phyloP scores from a whole-genome alignment of 2,329 filamentous ascomycete genomes.

The Penicillium sp. region DNA sequence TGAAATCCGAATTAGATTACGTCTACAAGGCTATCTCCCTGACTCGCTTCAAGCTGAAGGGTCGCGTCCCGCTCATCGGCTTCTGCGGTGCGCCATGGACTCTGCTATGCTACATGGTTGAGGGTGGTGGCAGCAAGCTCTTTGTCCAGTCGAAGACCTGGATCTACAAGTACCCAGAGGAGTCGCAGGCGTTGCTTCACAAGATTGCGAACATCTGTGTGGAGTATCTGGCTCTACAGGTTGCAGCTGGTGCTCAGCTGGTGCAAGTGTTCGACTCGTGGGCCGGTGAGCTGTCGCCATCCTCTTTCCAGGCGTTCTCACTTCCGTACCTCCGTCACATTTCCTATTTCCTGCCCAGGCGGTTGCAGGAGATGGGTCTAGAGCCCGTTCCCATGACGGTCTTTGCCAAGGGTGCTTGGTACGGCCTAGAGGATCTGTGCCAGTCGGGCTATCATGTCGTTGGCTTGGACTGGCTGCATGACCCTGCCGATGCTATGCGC shows the following conservation, averaged over 20 bases:
- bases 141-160: slow-evolving; percentile 95
- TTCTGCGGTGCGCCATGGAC: slow-evolving; percentile 99
- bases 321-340: slow-evolving; percentile 88
- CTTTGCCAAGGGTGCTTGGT: slow-evolving; percentile 97
- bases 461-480: slow-evolving; percentile 92
- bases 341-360: slow-evolving; percentile 74
- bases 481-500: slow-evolving; percentile 80
- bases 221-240: slow-evolving; percentile 89
- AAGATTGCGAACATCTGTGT: slow-evolving; percentile 96
- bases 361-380: slow-evolving; percentile 72
- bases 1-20: slow-evolving; percentile 82
- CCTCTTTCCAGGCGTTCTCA: slow-evolving; percentile 81
- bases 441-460: slow-evolving; percentile 91
- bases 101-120: slow-evolving; percentile 97
- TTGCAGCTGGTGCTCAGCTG: slow-evolving; percentile 91
- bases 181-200: slow-evolving; percentile 77
- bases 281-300: slow-evolving; percentile 89
- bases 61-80: slow-evolving; percentile 88
- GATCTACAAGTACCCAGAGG: slow-evolving; percentile 87
- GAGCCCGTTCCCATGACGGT: slow-evolving; percentile 94
- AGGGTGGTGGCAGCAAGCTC: slow-evolving; percentile 93
- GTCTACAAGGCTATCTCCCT: slow-evolving; percentile 95
- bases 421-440: slow-evolving; percentile 85
- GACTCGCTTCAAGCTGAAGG: slow-evolving; percentile 83
- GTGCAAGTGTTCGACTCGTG: slow-evolving; percentile 98